These are phyloP conservation scores for Aspergillus piperis DNA, from an alignment of 2,329 filamentous ascomycete genomes.

Conservation along the genomic window DNA sequence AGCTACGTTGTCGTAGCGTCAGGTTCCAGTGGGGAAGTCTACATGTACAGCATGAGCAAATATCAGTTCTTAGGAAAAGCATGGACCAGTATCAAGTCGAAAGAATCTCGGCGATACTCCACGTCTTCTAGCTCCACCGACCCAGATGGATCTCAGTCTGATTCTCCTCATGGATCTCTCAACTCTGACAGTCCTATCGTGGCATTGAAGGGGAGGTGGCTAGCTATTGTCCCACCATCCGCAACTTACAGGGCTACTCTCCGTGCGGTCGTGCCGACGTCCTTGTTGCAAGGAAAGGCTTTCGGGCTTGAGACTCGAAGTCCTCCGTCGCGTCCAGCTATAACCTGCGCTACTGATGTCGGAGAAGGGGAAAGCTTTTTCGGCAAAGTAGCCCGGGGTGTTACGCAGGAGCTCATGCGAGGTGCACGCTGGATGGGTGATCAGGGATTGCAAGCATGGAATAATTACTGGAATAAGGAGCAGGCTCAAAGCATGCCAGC, in stretches of 20 bases:
- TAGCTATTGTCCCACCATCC: constrained; percentile 48
- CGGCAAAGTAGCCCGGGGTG: constrained; percentile 50
- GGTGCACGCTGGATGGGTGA: constrained; percentile 53
- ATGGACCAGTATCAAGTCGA: constrained; percentile 79
- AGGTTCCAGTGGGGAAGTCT: constrained; percentile 82
- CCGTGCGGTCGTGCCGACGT: constrained; percentile 43
- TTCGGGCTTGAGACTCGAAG: constrained; percentile 46
- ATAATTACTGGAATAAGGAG: constrained; percentile 53
- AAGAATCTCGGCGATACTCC: constrained; percentile 46
- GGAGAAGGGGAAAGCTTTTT: constrained; percentile 51
- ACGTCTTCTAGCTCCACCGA: constrained; percentile 50
- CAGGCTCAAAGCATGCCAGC: constrained; percentile 30
- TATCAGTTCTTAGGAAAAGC: constrained; percentile 80
- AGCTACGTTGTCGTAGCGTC: constrained; percentile 75
- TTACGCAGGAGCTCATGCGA: constrained; percentile 52
- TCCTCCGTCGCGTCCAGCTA: constrained; percentile 44
- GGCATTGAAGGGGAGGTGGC: constrained; percentile 49
- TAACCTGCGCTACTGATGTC: constrained; percentile 48
- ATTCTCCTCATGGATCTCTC: constrained; percentile 33
- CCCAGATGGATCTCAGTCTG: constrained; percentile 44
- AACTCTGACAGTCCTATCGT: constrained; percentile 43
- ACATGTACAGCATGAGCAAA: constrained; percentile 62
- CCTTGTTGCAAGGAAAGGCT: constrained; percentile 36
- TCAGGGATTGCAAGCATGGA: constrained; percentile 53
- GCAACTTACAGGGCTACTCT: constrained; percentile 42